phyloP scores from a whole-genome alignment of 2,329 filamentous ascomycete genomes.

The Xylariaceae sp. region DNA sequence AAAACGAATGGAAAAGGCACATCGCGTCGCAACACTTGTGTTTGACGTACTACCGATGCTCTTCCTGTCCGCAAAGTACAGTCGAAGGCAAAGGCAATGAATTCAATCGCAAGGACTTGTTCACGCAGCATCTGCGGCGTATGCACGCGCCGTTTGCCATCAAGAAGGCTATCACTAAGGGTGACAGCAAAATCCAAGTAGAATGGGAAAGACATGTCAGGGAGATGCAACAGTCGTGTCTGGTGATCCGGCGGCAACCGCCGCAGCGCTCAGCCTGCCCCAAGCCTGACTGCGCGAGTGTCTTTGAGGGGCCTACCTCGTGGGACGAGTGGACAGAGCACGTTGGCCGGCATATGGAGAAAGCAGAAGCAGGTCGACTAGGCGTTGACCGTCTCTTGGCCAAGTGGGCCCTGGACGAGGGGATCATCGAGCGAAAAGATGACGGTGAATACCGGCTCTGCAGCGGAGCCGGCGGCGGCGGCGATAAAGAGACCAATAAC shows the following conservation, averaged over 20 bases:
- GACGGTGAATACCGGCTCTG: constrained; percentile 51
- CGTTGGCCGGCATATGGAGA: constrained; percentile 82
- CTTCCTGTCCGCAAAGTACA: constrained; percentile 45
- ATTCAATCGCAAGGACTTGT: constrained; percentile 94
- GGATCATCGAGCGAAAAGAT: constrained; percentile 51
- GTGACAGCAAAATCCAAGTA: constrained; percentile 49
- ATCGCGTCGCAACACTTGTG: constrained; percentile 84
- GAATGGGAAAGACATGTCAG: constrained; percentile 61
- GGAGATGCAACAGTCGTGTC: constrained; percentile 67
- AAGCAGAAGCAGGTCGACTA: constrained; percentile 50
- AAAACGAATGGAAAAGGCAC: constrained; percentile 98
- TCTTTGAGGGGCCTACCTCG: constrained; percentile 63
- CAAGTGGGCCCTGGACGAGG: constrained; percentile 55
- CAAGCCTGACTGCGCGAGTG: constrained; percentile 60
- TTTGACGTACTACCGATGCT: constrained; percentile 57
- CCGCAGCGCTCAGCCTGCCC: constrained; percentile 67
- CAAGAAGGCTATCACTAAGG: constrained; percentile 48
- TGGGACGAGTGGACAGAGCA: constrained; percentile 95
- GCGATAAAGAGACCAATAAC: constrained; percentile 20
- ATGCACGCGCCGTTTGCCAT: constrained; percentile 77
- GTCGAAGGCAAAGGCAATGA: constrained; percentile 42
- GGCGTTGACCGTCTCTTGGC: constrained; percentile 51
- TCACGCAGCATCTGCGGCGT: constrained; percentile 85
- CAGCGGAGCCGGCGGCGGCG: constrained; percentile 29
- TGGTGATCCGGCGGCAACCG: constrained; percentile 59